Evolutionary conservation across 2,329 filamentous ascomycete genomes (phyloP), one percentile per base, ranked within the genome.

Genomic region (Venturia carpophila): DNA sequence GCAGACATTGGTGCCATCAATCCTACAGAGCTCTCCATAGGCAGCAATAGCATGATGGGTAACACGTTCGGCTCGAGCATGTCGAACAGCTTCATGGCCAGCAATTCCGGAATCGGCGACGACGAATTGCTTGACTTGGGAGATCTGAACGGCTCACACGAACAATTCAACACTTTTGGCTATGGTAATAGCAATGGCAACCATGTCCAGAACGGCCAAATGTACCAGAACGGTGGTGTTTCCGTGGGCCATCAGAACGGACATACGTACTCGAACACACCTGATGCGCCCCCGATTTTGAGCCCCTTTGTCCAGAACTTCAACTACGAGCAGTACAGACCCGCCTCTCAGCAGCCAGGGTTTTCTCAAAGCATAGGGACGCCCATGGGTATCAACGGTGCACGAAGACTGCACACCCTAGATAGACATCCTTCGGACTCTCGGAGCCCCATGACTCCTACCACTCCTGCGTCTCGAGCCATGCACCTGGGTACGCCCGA

Each of bases 241-340:
- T 75, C 88, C 45, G 83, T 86, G 67, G 83, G 88, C 70, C 87
- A 90, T 68, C 84, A 87, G 67, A 79, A 76, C 30, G 39, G 34
- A 43, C 65, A 66, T 72, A 86, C 91, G 67, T 97, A 89, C 76
- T 96, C 93, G 24, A 91, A 90, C 74, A 96, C 92, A 1, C 92
- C 93, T 3, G 93, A 97, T 67, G 91, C 91, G 63, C 89, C 91
- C 64, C 92, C 93, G 6, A 93, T 96, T 67, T 90, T 95, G 72
- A 97, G 92, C 71, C 93, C 93, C 0, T 97, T 92, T 72, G 84
- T 90, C 52, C 85, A 89, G 64, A 80, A 79, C 70, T 94, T 92
- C 79, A 88, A 87, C 76, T 89, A 89, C 72, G 82, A 82, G 43
- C 89, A 92, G 69, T 95, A 66, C 64, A 21, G 91, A 74, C 85